These are phyloP conservation scores for Echinochloa phyllopogon DNA, from an alignment of 176 grass and related monocot genomes.

Conservation along the genomic window DNA sequence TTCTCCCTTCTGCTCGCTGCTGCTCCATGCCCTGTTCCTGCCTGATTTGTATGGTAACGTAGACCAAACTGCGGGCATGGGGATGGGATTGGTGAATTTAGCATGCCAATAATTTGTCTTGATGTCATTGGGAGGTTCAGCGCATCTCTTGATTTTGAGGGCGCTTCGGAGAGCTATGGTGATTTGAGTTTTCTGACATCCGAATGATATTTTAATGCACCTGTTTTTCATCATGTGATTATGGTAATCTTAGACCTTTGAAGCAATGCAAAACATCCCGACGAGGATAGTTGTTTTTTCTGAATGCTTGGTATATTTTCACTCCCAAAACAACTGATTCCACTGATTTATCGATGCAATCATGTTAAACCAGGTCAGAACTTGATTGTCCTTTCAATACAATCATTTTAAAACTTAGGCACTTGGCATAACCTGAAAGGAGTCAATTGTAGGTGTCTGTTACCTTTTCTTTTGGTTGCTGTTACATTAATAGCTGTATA, in stretches of 20 bases:
- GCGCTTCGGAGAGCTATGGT: neutral
- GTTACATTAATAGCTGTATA: neutral
- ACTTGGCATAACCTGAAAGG: neutral
- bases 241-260: neutral
- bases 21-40: neutral
- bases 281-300: neutral
- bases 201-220: neutral
- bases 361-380: neutral
- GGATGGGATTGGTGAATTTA: neutral
- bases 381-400: neutral
- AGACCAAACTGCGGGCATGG: neutral
- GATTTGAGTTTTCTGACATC: neutral
- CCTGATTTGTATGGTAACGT: neutral
- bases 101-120: neutral
- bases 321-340: neutral
- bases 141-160: neutral
- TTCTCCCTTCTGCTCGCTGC: neutral
- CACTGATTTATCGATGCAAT: neutral
- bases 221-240: neutral
- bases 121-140: neutral
- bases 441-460: constrained; percentile 1
- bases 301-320: neutral
- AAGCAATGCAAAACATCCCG: neutral
- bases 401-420: neutral
- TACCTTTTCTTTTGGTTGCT: neutral